These are phyloP conservation scores for Ganoderma lingzhi DNA, from an alignment of 1,284 basidiomycete genomes.

Conservation along the genomic window DNA sequence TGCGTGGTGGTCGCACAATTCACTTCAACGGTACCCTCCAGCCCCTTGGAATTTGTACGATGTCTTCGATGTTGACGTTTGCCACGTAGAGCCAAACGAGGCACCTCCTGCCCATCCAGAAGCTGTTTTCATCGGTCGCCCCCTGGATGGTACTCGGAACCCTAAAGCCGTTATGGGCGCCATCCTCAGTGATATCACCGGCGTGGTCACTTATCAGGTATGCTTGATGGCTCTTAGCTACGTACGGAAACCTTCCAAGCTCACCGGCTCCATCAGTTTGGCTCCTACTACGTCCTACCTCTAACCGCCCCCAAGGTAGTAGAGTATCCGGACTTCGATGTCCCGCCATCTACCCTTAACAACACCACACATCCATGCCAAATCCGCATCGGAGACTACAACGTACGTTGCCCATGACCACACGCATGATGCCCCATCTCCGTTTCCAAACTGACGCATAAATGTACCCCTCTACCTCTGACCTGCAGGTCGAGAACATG, in stretches of 20 bases:
- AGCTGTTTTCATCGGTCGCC: slow-evolving; percentile 58
- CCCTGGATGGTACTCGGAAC: slow-evolving; percentile 64
- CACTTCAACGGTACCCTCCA: slow-evolving; percentile 48
- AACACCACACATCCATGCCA: slow-evolving; percentile 49
- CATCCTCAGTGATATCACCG: slow-evolving; percentile 59
- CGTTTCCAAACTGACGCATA: slow-evolving; percentile 5
- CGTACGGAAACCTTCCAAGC: neutral
- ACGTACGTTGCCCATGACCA: slow-evolving; percentile 45
- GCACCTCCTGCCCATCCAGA: slow-evolving; percentile 67
- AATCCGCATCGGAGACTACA: slow-evolving; percentile 70
- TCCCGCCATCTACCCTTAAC: slow-evolving; percentile 50
- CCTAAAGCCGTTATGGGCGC: slow-evolving; percentile 59
- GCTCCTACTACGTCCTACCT: slow-evolving; percentile 65
- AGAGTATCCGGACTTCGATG: slow-evolving; percentile 45
- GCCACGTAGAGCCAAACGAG: slow-evolving; percentile 49
- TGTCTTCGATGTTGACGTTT: neutral
- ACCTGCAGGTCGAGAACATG: slow-evolving; percentile 64
- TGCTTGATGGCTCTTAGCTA: slow-evolving; percentile 23
- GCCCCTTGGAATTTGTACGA: neutral
- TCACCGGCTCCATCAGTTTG: slow-evolving; percentile 38
- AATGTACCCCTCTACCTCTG: neutral
- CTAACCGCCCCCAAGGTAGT: slow-evolving; percentile 60
- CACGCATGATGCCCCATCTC: neutral
- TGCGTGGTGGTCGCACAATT: slow-evolving; percentile 64
- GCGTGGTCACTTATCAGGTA: slow-evolving; percentile 64